Base-by-base conservation (phyloP, 2,329 filamentous ascomycete genomes). In the Fusarium falciforme region DNA sequence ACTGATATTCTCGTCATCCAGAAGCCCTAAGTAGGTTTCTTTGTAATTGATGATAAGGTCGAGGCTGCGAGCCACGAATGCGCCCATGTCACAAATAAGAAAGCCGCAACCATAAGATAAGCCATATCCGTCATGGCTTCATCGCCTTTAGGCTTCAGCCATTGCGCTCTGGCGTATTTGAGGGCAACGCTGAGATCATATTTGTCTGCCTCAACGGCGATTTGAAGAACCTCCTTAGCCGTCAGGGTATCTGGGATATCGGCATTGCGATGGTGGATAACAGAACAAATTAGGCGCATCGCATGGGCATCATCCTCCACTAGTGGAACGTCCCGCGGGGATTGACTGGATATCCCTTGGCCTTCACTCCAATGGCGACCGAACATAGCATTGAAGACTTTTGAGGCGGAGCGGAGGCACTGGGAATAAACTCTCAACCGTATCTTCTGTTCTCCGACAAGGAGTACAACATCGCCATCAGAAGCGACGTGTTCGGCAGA, bases 141-240 rank as follows among this genome's bases (percentile, higher is more conserved):
- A 12, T 57, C 31, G 54, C 17, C 33, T 12, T 57, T 22, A 5
- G 52, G 29, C n/a, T 44, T 29, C 2, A 57, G 31, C 67, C 63
- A 70, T 14, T 44, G 62, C 6, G 22, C 52, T 33, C 38, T 47
- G 16, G 59, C 62, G 16, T 54, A 47, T 36, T 49, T 55, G 16
- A 66, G 33, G 5, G 62, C 62, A 44, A 31, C 29, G 14, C 9
- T 11, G 38, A 68, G 66, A 35, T 25, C 42, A 35, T 66, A 68
- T 35, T 68, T 68, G 52, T 66, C 61, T 5, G 35, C 49, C 25
- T 42, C 5, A 22, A 58, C 25, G 44, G 59, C 12, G 42, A 65
- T 31, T 17, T 70, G 61, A 44, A 74, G 71, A 2, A 71, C 75
- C 7, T 70, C 63, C 16, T 68, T 65, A 1, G 67, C 72, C 25